Conservation (phyloP, 2,329 filamentous ascomycete genomes). For the Pezicula neosporulosa region DNA sequence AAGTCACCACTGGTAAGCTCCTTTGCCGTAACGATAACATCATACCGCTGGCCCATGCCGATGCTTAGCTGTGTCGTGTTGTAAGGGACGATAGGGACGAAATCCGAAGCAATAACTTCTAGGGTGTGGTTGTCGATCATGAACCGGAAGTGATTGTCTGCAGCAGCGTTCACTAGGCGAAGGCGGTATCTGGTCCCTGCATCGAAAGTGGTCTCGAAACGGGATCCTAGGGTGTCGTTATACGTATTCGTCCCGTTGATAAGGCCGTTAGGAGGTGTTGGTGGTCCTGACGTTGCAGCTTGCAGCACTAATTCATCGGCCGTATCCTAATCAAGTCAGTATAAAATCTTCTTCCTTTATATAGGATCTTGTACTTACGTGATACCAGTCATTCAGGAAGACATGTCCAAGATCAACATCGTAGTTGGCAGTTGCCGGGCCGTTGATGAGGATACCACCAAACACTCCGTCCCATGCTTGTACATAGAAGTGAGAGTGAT, state of each 20-base stretch:
- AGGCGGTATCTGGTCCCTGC: constrained; percentile 39
- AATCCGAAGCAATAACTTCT: constrained; percentile 61
- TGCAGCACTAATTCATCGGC: constrained; percentile 15
- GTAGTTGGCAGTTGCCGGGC: constrained; percentile 54
- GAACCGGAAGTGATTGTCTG: constrained; percentile 40
- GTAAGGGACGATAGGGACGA: constrained; percentile 51
- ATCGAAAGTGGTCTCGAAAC: constrained; percentile 31
- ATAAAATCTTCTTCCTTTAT: too few species aligned
- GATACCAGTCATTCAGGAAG: constrained; percentile 26
- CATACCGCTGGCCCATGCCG: constrained; percentile 48
- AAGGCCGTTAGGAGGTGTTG: constrained; percentile 26
- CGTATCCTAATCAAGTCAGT: constrained; percentile 3
- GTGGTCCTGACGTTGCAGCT: constrained; percentile 16
- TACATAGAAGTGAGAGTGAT: constrained; percentile 53
- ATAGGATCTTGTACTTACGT: constrained; percentile 2
- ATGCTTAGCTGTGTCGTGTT: constrained; percentile 45
- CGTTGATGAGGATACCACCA: constrained; percentile 59
- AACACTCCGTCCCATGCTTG: constrained; percentile 52
- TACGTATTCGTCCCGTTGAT: constrained; percentile 19
- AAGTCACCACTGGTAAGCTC: constrained; percentile 40
- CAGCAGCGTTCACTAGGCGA: constrained; percentile 39
- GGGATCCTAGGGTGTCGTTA: constrained; percentile 12
- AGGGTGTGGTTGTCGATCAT: constrained; percentile 46
- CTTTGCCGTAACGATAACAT: constrained; percentile 42
- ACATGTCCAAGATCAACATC: constrained; percentile 59